phyloP scores from a whole-genome alignment of 805 yeast species.

The Myxozyma monticola region DNA sequence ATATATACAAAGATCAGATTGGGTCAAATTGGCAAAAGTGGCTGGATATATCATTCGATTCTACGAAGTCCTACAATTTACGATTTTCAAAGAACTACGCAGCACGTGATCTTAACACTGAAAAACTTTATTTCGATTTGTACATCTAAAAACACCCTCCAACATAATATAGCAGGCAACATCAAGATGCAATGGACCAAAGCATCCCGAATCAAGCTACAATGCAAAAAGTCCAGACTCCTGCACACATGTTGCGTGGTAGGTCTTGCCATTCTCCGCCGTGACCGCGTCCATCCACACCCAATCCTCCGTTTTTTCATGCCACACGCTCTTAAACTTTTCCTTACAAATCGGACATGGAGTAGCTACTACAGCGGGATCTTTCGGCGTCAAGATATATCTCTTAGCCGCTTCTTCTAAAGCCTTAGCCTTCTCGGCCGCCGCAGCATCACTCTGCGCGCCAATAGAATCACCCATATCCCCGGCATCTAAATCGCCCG shows the following conservation, averaged over 20 bases:
- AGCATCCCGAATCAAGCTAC: no score
- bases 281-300: constrained; percentile 69
- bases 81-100: no score
- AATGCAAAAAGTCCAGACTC: constrained; percentile 48
- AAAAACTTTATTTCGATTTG: no score
- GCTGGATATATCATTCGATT: no score
- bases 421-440: constrained; percentile 39
- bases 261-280: constrained; percentile 49
- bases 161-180: no score
- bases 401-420: constrained; percentile 32
- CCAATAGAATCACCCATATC: no score
- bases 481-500: constrained; percentile 34
- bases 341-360: constrained; percentile 75
- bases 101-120: no score
- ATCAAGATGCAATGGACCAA: no score
- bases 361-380: constrained; percentile 55
- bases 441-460: constrained; percentile 1
- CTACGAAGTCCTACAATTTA: no score
- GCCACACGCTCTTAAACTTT: constrained; percentile 60
- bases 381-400: constrained; percentile 67
- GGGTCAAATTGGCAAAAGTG: no score
- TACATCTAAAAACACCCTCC: no score
- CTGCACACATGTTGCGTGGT: constrained; percentile 68
- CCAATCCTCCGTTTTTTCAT: constrained; percentile 79
- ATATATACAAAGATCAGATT: no score